Percentiles rank a stretch among this genome's conserved stretches.
Conservation (phyloP, 768 basidiomycete genomes). For the Kwoniella pini region DNA sequence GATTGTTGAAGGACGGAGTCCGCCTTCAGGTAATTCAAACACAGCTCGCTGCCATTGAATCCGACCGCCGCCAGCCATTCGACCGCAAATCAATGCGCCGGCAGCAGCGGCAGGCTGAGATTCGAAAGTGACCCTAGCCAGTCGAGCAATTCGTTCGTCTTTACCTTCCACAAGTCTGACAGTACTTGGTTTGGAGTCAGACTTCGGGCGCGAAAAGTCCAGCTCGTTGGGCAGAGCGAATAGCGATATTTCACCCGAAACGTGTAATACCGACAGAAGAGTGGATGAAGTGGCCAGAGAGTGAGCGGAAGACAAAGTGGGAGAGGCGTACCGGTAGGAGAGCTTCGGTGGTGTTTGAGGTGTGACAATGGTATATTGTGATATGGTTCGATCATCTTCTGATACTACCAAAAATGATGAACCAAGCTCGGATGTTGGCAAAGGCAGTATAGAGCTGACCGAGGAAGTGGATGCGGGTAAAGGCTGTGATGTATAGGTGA, state of each 20-base stretch:
- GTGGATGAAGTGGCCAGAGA: constrained; percentile 32
- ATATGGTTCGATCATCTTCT: constrained; percentile 44
- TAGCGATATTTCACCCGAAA: constrained; percentile 50
- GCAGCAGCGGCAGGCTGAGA: constrained; percentile 19
- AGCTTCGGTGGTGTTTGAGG: constrained; percentile 25
- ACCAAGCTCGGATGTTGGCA: constrained; percentile 30
- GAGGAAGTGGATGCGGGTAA: constrained; percentile 42
- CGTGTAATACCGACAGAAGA: constrained; percentile 41
- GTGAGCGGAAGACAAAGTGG: constrained; percentile 48
- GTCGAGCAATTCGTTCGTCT: constrained; percentile 29
- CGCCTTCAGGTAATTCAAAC: constrained; percentile 36
- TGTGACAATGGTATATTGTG: constrained; percentile 41
- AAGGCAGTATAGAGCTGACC: constrained; percentile 35
- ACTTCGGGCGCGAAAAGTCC: constrained; percentile 41
- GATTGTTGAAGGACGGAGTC: constrained; percentile 24
- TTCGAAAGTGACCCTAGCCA: constrained; percentile 33
- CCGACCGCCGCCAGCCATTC: constrained; percentile 48
- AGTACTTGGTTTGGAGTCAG: constrained; percentile 38
- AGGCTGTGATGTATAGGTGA: constrained; percentile 35
- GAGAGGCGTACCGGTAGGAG: constrained; percentile 45
- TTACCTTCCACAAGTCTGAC: constrained; percentile 41
- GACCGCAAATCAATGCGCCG: constrained; percentile 37
- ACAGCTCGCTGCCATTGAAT: constrained; percentile 44
- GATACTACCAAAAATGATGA: constrained; percentile 42
- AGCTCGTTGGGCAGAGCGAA: constrained; percentile 40